These are phyloP conservation scores for Malania oleifera DNA, from an alignment of 164 flowering plant genomes.

Conservation along the genomic window DNA sequence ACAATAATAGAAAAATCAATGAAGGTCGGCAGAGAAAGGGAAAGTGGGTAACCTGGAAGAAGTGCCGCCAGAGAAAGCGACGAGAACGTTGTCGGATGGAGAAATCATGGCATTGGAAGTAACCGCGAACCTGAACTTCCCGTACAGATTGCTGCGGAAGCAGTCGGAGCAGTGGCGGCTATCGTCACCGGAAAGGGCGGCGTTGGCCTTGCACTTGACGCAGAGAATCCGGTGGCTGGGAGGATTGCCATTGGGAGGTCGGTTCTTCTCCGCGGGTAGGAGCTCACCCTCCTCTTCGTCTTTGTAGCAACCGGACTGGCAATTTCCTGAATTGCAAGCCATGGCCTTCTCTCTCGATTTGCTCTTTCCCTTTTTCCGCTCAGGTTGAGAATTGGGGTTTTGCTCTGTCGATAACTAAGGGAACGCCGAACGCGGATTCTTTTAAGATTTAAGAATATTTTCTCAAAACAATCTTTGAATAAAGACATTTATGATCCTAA, in stretches of 20 bases:
- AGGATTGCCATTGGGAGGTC: neutral
- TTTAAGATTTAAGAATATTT: too few relatives aligned
- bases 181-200: constrained; percentile 28
- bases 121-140: constrained; percentile 79
- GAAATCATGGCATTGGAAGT: constrained; percentile 72
- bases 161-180: constrained; percentile 58
- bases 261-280: neutral
- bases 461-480: too few relatives aligned
- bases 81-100: constrained; percentile 78
- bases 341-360: too few relatives aligned
- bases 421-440: too few relatives aligned
- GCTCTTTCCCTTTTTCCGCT: too few relatives aligned
- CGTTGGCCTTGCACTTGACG: constrained; percentile 67
- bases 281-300: constrained; percentile 10
- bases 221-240: constrained; percentile 26
- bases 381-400: too few relatives aligned
- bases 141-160: constrained; percentile 65
- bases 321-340: constrained; percentile 34
- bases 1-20: neutral
- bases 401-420: too few relatives aligned
- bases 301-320: constrained; percentile 35
- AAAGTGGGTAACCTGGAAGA: constrained; percentile 59
- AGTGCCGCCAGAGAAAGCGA: constrained; percentile 94
- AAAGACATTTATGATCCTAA: too few relatives aligned
- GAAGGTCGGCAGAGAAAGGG: neutral